Evolutionary conservation across 805 yeast species (phyloP).

Genomic region (Ogataea angusta): DNA sequence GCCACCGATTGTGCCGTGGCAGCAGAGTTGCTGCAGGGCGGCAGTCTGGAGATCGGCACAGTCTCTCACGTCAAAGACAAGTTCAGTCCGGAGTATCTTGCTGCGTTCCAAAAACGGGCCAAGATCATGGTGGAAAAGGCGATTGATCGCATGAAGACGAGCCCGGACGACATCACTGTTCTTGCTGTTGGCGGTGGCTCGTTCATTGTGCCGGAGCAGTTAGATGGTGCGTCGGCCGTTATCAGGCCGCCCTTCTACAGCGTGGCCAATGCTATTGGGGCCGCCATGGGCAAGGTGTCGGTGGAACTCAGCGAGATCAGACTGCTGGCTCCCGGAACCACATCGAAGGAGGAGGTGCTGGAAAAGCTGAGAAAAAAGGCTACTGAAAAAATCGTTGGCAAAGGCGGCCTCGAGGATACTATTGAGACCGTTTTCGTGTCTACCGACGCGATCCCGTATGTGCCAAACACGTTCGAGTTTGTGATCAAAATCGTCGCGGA

Average conservation of each 20-base stretch:
- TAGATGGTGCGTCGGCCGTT: constrained; percentile 41
- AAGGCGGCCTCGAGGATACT: constrained; percentile 29
- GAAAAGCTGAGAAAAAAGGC: constrained; percentile 21
- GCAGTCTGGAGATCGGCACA: constrained; percentile 29
- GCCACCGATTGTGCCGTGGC: constrained; percentile 43
- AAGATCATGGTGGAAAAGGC: constrained; percentile 36
- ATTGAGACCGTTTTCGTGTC: constrained; percentile 26
- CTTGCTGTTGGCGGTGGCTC: constrained; percentile 51
- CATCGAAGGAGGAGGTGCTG: constrained; percentile 20
- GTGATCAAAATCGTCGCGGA: constrained; percentile 42
- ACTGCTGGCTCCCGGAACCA: constrained; percentile 17
- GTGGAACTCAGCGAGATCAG: constrained; percentile 24
- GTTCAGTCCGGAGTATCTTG: constrained; percentile 5
- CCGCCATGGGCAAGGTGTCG: constrained; percentile 45
- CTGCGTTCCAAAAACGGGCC: constrained; percentile 5
- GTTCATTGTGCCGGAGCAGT: constrained; percentile 37
- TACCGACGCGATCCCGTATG: constrained; percentile 34
- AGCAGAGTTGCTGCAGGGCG: constrained; percentile 28
- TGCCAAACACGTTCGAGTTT: constrained; percentile 34
- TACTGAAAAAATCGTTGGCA: constrained; percentile 17
- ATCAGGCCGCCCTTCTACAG: constrained; percentile 39
- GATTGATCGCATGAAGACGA: constrained; percentile 44
- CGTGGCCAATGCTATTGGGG: constrained; percentile 51
- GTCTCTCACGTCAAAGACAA: constrained; percentile 11
- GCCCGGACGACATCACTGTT: constrained; percentile 39